Evolutionary conservation across 2,329 filamentous ascomycete genomes (phyloP).

Genomic region (Gremmenia infestans): DNA sequence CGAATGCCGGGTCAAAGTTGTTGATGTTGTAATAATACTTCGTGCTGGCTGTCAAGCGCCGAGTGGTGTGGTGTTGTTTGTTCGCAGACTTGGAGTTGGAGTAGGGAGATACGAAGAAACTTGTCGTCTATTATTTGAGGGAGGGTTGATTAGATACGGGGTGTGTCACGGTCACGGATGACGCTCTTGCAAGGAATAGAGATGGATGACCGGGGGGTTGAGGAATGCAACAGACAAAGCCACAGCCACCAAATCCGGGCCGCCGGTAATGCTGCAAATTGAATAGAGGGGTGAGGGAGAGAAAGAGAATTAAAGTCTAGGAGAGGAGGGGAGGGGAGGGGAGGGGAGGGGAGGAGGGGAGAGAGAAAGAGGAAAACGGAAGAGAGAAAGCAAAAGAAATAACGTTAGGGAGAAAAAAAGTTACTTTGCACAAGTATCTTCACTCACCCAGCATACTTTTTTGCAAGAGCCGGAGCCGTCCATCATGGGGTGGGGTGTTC

Average conservation of each 20-base stretch:
- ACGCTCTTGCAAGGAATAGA: constrained; percentile 4
- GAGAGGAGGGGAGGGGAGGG: background rate
- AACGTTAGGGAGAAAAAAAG: background rate
- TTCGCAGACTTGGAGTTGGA: background rate
- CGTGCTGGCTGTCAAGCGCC: background rate
- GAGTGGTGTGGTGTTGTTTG: background rate
- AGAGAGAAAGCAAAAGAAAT: background rate
- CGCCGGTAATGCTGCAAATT: background rate
- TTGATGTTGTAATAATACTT: background rate
- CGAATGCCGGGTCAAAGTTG: background rate
- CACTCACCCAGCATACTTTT: background rate
- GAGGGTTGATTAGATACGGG: constrained; percentile 9
- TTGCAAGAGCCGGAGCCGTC: background rate
- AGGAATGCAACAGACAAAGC: constrained; percentile 10
- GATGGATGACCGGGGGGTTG: background rate
- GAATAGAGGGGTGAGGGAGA: background rate
- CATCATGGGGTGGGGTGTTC: background rate
- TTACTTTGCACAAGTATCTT: background rate
- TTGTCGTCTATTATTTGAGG: background rate
- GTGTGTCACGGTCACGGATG: background rate
- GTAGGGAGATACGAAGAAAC: background rate
- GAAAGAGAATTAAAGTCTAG: background rate
- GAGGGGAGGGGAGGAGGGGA: background rate
- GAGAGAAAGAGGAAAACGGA: background rate
- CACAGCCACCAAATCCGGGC: background rate